Evolutionary conservation across 768 basidiomycete genomes (phyloP).

Genomic region (Boletus fagicola): DNA sequence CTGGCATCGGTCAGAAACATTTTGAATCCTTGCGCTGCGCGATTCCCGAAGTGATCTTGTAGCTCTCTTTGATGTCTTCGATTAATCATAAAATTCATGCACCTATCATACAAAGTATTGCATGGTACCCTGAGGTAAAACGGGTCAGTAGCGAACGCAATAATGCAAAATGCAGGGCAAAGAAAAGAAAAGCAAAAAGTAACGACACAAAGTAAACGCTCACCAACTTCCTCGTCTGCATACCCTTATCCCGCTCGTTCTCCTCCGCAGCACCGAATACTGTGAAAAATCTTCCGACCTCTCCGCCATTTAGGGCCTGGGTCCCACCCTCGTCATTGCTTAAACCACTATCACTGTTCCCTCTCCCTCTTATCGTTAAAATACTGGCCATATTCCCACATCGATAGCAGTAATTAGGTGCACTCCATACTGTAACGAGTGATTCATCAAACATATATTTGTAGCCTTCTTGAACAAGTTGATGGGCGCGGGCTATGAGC

Average conservation of each 20-base stretch:
- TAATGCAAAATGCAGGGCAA: background rate
- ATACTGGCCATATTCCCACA: conserved; percentile 93
- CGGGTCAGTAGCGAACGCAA: conserved; percentile 1
- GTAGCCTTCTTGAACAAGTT: conserved; percentile 93
- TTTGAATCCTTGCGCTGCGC: background rate
- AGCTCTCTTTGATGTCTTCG: background rate
- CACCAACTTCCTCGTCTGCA: conserved; percentile 73
- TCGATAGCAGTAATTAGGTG: conserved; percentile 83
- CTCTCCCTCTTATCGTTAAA: conserved; percentile 71
- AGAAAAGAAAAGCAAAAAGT: background rate
- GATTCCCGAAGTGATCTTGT: background rate
- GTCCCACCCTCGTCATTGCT: conserved; percentile 2
- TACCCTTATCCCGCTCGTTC: conserved; percentile 82
- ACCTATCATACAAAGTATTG: conserved; percentile 39
- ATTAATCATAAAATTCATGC: conserved; percentile 4
- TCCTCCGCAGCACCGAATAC: conserved; percentile 87
- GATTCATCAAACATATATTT: conserved; percentile 96
- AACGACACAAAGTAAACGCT: conserved; percentile 24
- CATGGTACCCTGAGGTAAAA: conserved; percentile 33
- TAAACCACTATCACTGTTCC: conserved; percentile 34
- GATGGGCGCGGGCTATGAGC: conserved; percentile 93
- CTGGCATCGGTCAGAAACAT: background rate
- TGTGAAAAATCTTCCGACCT: conserved; percentile 56
- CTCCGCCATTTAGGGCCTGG: conserved; percentile 12
- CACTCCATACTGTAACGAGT: conserved; percentile 92